Percentiles rank a stretch among this genome's conserved stretches.
Conservation (phyloP, 495 filamentous ascomycete species). For the Neurospora sp. region DNA sequence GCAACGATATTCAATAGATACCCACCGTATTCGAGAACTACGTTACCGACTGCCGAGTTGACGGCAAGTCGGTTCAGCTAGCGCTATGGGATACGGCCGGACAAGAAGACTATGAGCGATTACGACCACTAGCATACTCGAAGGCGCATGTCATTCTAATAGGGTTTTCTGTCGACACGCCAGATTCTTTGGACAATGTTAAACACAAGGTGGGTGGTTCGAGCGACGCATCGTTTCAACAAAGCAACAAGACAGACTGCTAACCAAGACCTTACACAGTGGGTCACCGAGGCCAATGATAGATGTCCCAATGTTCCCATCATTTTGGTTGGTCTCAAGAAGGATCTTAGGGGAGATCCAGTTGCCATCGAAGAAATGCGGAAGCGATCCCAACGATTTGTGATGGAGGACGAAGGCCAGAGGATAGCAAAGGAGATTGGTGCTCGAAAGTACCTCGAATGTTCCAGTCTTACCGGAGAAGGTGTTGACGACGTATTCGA, state of each 20-base stretch:
- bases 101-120: slow-evolving; percentile 94
- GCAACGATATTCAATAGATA: slow-evolving; percentile 46
- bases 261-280: slow-evolving; percentile 42
- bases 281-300: slow-evolving; percentile 94
- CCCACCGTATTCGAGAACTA: slow-evolving; percentile 99
- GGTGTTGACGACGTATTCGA: slow-evolving; percentile 99
- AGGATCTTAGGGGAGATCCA: slow-evolving; percentile 92
- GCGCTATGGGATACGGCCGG: slow-evolving; percentile 99
- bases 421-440: slow-evolving; percentile 76
- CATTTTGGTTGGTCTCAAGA: slow-evolving; percentile 94
- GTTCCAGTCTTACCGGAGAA: slow-evolving; percentile 92
- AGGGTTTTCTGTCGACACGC: slow-evolving; percentile 90
- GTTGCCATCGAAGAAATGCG: slow-evolving; percentile 94
- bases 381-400: slow-evolving; percentile 81
- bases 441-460: slow-evolving; percentile 93
- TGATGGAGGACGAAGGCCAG: slow-evolving; percentile 68
- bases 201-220: slow-evolving; percentile 72
- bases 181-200: slow-evolving; percentile 95
- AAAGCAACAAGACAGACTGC: background rate
- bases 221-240: background rate
- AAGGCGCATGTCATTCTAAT: slow-evolving; percentile 97
- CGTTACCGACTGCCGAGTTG: slow-evolving; percentile 96
- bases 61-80: slow-evolving; percentile 95
- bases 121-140: slow-evolving; percentile 91
- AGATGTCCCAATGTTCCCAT: slow-evolving; percentile 88